Evolutionary conservation across 2,329 filamentous ascomycete genomes (phyloP).

Genomic region (Ophiostoma quercus): DNA sequence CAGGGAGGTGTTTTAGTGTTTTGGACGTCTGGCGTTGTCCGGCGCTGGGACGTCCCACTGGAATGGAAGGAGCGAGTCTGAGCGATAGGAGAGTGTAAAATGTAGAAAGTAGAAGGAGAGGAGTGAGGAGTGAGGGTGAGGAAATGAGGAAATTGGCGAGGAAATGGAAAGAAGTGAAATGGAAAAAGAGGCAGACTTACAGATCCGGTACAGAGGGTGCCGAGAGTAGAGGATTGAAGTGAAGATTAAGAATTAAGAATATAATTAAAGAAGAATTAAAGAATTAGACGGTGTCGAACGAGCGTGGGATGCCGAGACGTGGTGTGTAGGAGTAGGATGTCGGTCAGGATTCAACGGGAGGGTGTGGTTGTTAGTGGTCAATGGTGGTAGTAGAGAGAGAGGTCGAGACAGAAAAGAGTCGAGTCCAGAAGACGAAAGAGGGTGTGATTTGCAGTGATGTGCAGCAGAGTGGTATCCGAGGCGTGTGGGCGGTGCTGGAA

Average conservation of each 20-base stretch:
- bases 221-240: not conserved
- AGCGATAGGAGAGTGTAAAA: not conserved
- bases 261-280: not conserved
- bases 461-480: constrained; percentile 1
- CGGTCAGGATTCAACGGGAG: not conserved
- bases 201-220: not conserved
- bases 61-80: not conserved
- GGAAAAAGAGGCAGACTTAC: not conserved
- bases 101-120: not conserved
- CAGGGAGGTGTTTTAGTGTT: constrained; percentile 7
- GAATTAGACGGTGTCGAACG: not conserved
- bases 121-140: not conserved
- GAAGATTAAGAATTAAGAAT: not conserved
- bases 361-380: not conserved
- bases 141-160: not conserved
- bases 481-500: not conserved
- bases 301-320: not conserved
- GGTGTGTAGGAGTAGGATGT: constrained; percentile 4
- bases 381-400: not conserved
- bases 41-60: not conserved
- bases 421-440: not conserved
- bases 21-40: not conserved
- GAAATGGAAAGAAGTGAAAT: not conserved
- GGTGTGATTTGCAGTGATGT: constrained; percentile 1
- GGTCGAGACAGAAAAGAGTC: not conserved